These are phyloP conservation scores for Pichia sp. DNA, from an alignment of 1,139 yeast species.

Conservation along the genomic window DNA sequence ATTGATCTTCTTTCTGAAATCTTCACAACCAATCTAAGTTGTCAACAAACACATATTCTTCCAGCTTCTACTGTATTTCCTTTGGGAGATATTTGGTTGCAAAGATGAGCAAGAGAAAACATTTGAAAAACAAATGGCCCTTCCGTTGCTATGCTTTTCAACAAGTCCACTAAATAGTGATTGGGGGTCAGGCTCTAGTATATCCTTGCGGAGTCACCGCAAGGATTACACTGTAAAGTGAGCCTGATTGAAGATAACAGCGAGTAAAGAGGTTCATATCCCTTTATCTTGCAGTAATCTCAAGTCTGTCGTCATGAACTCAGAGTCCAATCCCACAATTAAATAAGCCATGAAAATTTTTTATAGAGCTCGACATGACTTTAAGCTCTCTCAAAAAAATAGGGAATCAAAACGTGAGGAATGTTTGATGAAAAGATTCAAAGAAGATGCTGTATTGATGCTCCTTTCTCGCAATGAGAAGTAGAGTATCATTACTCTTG, in stretches of 20 bases:
- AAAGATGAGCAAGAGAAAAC: not conserved
- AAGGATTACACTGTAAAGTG: not conserved
- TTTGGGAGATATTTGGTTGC: conserved; percentile 28
- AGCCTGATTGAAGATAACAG: not conserved
- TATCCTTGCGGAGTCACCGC: too few species aligned
- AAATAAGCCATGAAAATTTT: conserved; percentile 1
- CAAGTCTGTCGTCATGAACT: too few species aligned
- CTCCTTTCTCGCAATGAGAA: too few species aligned
- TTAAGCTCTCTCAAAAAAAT: conserved; percentile 1
- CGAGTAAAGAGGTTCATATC: not conserved
- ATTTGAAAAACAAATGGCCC: not conserved
- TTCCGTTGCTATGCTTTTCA: not conserved
- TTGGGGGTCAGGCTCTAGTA: too few species aligned
- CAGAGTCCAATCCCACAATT: not conserved
- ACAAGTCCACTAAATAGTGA: not conserved
- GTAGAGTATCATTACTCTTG: too few species aligned
- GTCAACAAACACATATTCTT: conserved; percentile 10
- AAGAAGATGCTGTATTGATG: too few species aligned
- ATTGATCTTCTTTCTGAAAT: not conserved
- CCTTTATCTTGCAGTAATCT: not conserved
- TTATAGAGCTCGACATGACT: conserved; percentile 4
- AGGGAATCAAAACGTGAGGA: too few species aligned
- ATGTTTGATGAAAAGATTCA: too few species aligned
- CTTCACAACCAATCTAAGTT: too few species aligned
- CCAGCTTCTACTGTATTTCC: conserved; percentile 23